These are phyloP conservation scores for Umbelopsis isabellina DNA, from an alignment of 192 early-diverging fungal genomes.

Conservation along the genomic window DNA sequence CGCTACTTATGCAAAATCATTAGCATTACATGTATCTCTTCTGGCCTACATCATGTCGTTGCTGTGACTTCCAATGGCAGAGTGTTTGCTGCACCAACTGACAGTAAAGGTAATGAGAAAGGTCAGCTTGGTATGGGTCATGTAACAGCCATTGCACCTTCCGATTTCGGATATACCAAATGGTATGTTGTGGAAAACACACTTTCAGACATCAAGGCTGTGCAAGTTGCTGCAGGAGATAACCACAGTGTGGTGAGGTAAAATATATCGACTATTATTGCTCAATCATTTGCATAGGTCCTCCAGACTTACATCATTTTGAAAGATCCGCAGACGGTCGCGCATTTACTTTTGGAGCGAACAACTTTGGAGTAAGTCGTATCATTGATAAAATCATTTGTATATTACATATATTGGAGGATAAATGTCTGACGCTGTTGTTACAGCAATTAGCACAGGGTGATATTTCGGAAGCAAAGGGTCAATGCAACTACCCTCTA, in stretches of 20 bases:
- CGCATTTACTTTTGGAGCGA: conserved; percentile 27
- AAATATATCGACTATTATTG: background rate
- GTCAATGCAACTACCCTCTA: conserved; percentile 28
- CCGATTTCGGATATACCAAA: conserved; percentile 2
- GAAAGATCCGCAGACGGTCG: conserved; percentile 22
- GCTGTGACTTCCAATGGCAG: conserved; percentile 46
- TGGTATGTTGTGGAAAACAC: conserved; percentile 4
- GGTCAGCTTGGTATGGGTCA: conserved; percentile 23
- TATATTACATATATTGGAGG: background rate
- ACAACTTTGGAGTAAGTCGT: conserved; percentile 19
- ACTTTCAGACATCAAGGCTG: conserved; percentile 18
- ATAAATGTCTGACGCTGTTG: background rate
- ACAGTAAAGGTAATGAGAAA: conserved; percentile 2
- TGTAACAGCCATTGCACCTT: background rate
- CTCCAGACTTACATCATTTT: background rate
- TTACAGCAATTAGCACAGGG: conserved; percentile 42
- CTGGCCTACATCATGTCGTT: conserved; percentile 45
- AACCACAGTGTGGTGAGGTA: conserved; percentile 43
- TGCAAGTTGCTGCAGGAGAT: conserved; percentile 46
- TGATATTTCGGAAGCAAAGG: conserved; percentile 37
- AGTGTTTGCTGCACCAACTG: conserved; percentile 40
- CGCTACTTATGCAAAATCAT: background rate
- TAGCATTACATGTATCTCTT: conserved; percentile 40
- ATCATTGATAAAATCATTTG: background rate
- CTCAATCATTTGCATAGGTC: too few relatives aligned